Conservation (phyloP, 495 filamentous ascomycete genomes). For the Tuber borchii region DNA sequence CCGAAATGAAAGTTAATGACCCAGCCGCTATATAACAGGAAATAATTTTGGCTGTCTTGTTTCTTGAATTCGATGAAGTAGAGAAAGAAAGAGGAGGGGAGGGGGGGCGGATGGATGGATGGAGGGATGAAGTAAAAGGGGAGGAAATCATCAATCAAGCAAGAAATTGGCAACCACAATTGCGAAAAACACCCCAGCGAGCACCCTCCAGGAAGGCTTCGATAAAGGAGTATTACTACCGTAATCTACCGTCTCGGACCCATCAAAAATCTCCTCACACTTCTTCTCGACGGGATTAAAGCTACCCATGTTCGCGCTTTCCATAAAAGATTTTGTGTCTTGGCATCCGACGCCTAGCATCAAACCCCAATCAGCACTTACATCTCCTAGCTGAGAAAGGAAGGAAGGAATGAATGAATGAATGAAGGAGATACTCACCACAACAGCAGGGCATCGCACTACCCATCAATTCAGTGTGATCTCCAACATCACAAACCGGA, state of each 20-base stretch:
- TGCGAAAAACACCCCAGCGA: not conserved
- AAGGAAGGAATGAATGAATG: not conserved
- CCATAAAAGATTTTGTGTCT: not conserved
- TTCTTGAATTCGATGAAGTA: not conserved
- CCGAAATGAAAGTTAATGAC: not conserved
- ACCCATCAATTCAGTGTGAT: not conserved
- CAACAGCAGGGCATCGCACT: not conserved
- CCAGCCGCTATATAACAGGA: not conserved
- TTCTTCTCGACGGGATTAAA: not conserved
- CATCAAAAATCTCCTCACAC: not conserved
- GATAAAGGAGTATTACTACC: not conserved
- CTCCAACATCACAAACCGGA: not conserved
- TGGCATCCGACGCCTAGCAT: not conserved
- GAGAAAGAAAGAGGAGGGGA: not conserved
- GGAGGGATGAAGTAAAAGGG: not conserved
- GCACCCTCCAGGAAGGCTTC: not conserved
- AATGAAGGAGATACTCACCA: not conserved
- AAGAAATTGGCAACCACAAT: not conserved
- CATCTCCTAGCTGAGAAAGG: not conserved
- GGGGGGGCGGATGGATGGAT: not conserved
- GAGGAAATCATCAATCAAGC: not conserved
- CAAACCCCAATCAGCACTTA: not conserved
- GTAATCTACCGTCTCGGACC: not conserved
- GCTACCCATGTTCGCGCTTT: not conserved
- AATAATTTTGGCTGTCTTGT: not conserved